These are phyloP conservation scores for Pyrus betulifolia DNA, from an alignment of 306 rosid genomes.

Conservation along the genomic window DNA sequence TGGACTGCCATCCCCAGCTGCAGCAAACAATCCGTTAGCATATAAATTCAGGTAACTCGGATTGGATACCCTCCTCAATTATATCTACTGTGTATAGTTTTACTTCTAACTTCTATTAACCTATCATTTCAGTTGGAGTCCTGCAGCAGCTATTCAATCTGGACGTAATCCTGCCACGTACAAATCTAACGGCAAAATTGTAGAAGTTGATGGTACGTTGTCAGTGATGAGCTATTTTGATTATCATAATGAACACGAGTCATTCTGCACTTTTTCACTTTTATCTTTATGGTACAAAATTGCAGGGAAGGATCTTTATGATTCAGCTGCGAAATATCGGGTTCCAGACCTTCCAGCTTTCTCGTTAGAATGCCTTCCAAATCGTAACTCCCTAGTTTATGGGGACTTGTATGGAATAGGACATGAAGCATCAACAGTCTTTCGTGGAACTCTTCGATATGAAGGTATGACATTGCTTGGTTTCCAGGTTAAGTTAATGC, in stretches of 20 bases:
- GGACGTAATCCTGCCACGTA: slow-evolving; percentile 89
- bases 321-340: slow-evolving; percentile 66
- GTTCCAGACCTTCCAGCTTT: slow-evolving; percentile 84
- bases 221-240: not conserved
- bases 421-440: slow-evolving; percentile 75
- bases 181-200: slow-evolving; percentile 51
- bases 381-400: slow-evolving; percentile 71
- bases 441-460: slow-evolving; percentile 94
- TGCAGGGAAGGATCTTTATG: slow-evolving; percentile 69
- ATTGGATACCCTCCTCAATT: not conserved
- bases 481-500: not conserved
- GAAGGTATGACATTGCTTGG: slow-evolving; percentile 54
- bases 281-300: slow-evolving; percentile 3
- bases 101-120: slow-evolving; percentile 17
- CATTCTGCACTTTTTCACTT: not conserved
- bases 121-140: slow-evolving; percentile 74
- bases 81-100: not conserved
- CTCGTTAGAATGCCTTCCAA: slow-evolving; percentile 85
- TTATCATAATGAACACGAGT: not conserved
- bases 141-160: slow-evolving; percentile 85
- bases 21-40: slow-evolving; percentile 92
- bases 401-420: slow-evolving; percentile 76
- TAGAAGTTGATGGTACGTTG: slow-evolving; percentile 71
- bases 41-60: slow-evolving; percentile 84
- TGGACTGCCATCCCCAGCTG: slow-evolving; percentile 91